A percentile compares a stretch with the other conserved stretches of the same genome.
Evolutionary conservation across 106 monocot species (phyloP).

Genomic region (Ottelia alismoides): DNA sequence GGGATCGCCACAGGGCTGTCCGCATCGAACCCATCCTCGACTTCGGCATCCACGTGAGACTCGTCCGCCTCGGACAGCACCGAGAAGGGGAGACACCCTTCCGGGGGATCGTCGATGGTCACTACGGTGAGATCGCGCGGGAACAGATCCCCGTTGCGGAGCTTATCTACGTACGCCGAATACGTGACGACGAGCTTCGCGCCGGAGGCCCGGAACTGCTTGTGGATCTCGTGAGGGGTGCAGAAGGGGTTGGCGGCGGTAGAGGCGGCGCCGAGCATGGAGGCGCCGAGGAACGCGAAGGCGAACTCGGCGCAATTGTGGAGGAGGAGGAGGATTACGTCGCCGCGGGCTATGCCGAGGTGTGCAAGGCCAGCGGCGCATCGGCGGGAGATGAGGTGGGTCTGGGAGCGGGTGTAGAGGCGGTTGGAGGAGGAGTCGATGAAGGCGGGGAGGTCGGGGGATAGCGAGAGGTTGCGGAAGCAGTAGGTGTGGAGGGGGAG

Average conservation of each 20-base stretch:
- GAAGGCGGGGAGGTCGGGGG: no score
- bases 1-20: no score
- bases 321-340: constrained; percentile 54
- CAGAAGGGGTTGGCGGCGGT: no score
- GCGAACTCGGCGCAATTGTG: constrained; percentile 64
- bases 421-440: constrained; percentile 23
- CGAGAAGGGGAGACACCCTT: constrained; percentile 4
- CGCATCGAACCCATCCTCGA: no score
- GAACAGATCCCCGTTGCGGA: no score
- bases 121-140: no score
- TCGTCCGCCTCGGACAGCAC: constrained; percentile 3
- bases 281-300: constrained; percentile 52
- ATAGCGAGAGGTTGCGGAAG: no score
- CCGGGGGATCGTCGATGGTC: background rate
- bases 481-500: no score
- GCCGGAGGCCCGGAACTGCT: constrained; percentile 42
- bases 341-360: constrained; percentile 33
- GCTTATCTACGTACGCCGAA: no score
- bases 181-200: constrained; percentile 80
- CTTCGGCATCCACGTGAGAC: background rate
- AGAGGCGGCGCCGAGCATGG: no score
- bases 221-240: no score
- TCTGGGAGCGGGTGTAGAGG: constrained; percentile 42
- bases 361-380: constrained; percentile 39
- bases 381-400: constrained; percentile 34